Evolutionary conservation across 768 basidiomycete genomes (phyloP), one percentile per base, ranked within the genome.

Genomic region (Lanmaoa pseudosensibilis): DNA sequence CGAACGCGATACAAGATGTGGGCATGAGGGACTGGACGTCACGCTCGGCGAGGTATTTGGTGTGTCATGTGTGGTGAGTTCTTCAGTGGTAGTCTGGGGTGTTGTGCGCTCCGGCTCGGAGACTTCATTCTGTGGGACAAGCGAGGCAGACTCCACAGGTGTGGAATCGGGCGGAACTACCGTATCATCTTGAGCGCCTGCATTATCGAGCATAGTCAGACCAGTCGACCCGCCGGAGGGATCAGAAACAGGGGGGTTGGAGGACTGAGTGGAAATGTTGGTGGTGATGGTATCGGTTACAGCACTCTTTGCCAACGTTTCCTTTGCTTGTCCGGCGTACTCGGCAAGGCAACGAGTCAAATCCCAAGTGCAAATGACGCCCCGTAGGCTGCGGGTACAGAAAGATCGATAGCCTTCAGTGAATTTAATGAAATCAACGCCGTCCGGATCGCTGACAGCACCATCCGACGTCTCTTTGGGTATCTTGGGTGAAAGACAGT

Each of bases 281-380:
- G 30, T 6, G 7, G 27, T 11, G 15, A 30, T 7, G 46, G 18
- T 18, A 19, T n/a, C 25, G n/a, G 12, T 15, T 18, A 4, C 34
- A 7, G 10, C 16, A 23, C 5, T 40, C 41, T 54, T 38, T n/a
- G 10, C 41, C 27, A 10, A 37, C 15, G 38, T 16, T 34, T 48
- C 56, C 36, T 27, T 27, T 27, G 27, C 27, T 27, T 61, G 43
- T 44, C 41, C 15, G 19, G 53, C 48, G 30, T 63, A 55, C 18
- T 53, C 33, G 11, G 52, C 27, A 23, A 63, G 54, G 23, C 61
- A 63, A 34, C 16, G 33, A 3, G 57, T 47, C 48, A 63, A 15
- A 53, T 63, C 51, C 57, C 61, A 63, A 40, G 57, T 63, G 23
- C 57, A 56, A 34, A 59, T 48, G 32, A 59, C 33, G n/a, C 61